Evolutionary conservation across 2,329 filamentous ascomycete genomes (phyloP), one percentile per base, ranked within the genome.

Genomic region (Aspergillus phoenicis): DNA sequence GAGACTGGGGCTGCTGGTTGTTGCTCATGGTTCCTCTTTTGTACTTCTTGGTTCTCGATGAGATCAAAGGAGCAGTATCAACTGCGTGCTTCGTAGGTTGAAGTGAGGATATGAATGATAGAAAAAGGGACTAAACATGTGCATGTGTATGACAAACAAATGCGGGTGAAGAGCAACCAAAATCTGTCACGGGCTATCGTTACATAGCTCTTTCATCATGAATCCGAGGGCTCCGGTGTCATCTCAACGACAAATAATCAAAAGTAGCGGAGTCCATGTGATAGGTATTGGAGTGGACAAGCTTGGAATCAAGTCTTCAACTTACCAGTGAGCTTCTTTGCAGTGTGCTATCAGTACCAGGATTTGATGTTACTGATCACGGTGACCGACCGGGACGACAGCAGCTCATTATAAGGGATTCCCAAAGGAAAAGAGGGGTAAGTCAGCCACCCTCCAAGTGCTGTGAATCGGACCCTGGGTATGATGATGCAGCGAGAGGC

Each of bases 1-100:
- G 65, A 36, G 69, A 60, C 20, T 61, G 59, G 7, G 61, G 56
- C 26, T 62, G 45, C 7, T 70, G 59, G 52, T 36, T 36, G 53
- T 73, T 65, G 54, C 62, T 62, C 67, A 68, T 71, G 8, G 59
- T 67, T 41, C 26, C 22, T 54, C 15, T 54, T 41, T 39, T 20
- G 15, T 36, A 45, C 15, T 24, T 26, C 22, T 54, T 24, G n/a
- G 30, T 41, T n/a, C 17, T n/a, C 8, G 20, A 48, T 57, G 26
- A 36, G 11, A 26, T 49, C 56, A 36, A 51, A 51, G 45, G 26
- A 45, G 52, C 41, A 48, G 26, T 49, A 26, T 24, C 39, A 30
- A 49, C 58, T 56, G 49, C 33, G 41, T 53, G 17, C 41, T 60
- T 55, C 43, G 38, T 51, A 30, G 39, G 26, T 52, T 52, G 36